A percentile compares a stretch with the other conserved stretches of the same genome.
These are phyloP conservation scores for Cercophora samala DNA, from an alignment of 495 filamentous ascomycete genomes.

Conservation along the genomic window DNA sequence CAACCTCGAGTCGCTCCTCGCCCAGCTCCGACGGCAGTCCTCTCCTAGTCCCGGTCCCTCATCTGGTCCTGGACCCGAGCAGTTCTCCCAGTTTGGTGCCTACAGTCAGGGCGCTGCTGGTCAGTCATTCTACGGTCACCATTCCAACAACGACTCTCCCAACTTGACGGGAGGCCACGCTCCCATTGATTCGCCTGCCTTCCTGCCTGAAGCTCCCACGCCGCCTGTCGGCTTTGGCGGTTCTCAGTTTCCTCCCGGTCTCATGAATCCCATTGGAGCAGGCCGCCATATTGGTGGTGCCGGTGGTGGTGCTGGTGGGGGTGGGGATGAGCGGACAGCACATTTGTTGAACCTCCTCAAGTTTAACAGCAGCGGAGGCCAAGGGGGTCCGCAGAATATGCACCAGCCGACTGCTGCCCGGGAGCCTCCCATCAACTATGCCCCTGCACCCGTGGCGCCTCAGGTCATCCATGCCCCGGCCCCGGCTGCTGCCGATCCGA, in stretches of 20 bases:
- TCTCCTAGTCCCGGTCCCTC: slow-evolving; percentile 31
- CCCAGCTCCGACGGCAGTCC: slow-evolving; percentile 37
- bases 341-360: slow-evolving; percentile 84
- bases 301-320: slow-evolving; percentile 39
- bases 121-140: slow-evolving; percentile 41
- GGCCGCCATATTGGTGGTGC: slow-evolving; percentile 43
- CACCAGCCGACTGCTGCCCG: slow-evolving; percentile 19
- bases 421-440: slow-evolving; percentile 23
- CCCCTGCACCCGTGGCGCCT: slow-evolving; percentile 25
- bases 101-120: slow-evolving; percentile 28
- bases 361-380: slow-evolving; percentile 56
- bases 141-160: slow-evolving; percentile 33
- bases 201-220: slow-evolving; percentile 47
- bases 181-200: slow-evolving; percentile 40
- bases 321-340: slow-evolving; percentile 58
- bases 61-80: slow-evolving; percentile 13
- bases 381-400: slow-evolving; percentile 19
- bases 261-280: slow-evolving; percentile 41
- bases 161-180: slow-evolving; percentile 25
- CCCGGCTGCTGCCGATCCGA: slow-evolving; percentile 45
- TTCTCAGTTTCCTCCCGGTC: slow-evolving; percentile 40
- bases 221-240: slow-evolving; percentile 43
- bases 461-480: slow-evolving; percentile 47
- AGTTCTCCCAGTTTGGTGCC: slow-evolving; percentile 33
- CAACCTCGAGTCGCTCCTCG: slow-evolving; percentile 35